A percentile compares a stretch with the other conserved stretches of the same genome.
Evolutionary conservation across 2,329 filamentous ascomycete species (phyloP).

Genomic region (Pestalotiopsis sp.): DNA sequence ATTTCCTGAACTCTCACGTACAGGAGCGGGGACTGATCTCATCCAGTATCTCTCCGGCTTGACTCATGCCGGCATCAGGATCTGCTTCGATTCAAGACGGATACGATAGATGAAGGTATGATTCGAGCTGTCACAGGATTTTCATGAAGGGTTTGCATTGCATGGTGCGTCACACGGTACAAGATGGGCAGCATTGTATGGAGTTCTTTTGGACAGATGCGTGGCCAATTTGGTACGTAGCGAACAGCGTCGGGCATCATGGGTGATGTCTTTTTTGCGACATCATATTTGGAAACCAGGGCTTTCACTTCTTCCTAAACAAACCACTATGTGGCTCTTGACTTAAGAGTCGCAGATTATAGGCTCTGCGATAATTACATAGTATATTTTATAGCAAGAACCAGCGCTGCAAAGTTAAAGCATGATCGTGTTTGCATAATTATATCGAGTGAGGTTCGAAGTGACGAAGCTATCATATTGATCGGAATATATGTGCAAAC

Average conservation of each 20-base stretch:
- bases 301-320: slow-evolving; percentile 1
- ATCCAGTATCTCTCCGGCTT: neutral
- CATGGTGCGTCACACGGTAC: slow-evolving; percentile 12
- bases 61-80: neutral
- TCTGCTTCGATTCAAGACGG: slow-evolving; percentile 10
- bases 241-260: slow-evolving; percentile 12
- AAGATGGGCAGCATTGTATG: slow-evolving; percentile 11
- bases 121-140: neutral
- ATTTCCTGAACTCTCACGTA: slow-evolving; percentile 13
- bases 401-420: neutral
- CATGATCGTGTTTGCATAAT: neutral
- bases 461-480: too few relatives aligned
- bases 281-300: neutral
- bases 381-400: slow-evolving; percentile 2
- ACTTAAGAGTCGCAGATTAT: slow-evolving; percentile 10
- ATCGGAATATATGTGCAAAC: too few relatives aligned
- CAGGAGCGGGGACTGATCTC: neutral
- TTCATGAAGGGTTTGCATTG: slow-evolving; percentile 9
- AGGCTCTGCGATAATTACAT: slow-evolving; percentile 14
- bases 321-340: slow-evolving; percentile 14
- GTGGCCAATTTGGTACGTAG: neutral
- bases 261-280: neutral
- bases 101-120: neutral
- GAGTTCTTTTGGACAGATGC: slow-evolving; percentile 10
- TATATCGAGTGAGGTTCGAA: too few relatives aligned